Percentiles rank a stretch among this genome's conserved stretches.
Evolutionary conservation across 2,329 filamentous ascomycete species (phyloP).

Genomic region (Aplosporella prunicola): DNA sequence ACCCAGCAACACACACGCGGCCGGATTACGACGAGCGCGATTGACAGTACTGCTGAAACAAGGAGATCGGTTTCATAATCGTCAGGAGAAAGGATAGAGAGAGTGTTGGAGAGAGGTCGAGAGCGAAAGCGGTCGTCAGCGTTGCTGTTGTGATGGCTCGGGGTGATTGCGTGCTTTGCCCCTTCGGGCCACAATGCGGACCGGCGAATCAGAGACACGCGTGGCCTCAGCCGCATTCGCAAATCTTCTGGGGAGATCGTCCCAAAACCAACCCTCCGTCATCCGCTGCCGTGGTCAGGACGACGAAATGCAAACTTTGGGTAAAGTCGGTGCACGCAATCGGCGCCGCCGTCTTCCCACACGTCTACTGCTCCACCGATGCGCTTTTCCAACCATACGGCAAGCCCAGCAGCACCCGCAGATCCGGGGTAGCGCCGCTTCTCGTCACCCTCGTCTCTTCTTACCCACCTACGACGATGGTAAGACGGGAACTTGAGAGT

Average conservation of each 20-base stretch:
- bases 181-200: neutral
- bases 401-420: conserved; percentile 1
- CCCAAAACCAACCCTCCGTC: neutral
- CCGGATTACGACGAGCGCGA: no score
- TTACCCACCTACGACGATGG: no score
- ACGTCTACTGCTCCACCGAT: neutral
- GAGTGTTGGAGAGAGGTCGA: neutral
- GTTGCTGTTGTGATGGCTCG: conserved; percentile 1
- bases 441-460: no score
- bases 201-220: conserved; percentile 3
- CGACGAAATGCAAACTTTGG: no score
- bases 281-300: neutral
- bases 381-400: neutral
- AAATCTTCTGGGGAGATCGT: neutral
- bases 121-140: conserved; percentile 2
- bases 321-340: no score
- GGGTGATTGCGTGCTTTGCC: conserved; percentile 8
- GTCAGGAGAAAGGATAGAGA: no score
- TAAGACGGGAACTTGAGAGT: no score
- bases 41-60: no score
- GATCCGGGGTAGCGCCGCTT: conserved; percentile 4
- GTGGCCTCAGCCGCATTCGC: neutral
- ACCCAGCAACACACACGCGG: no score
- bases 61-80: no score
- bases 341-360: neutral